Conservation (phyloP, 2,329 filamentous ascomycete genomes). For the Dothideomycetes sp. region DNA sequence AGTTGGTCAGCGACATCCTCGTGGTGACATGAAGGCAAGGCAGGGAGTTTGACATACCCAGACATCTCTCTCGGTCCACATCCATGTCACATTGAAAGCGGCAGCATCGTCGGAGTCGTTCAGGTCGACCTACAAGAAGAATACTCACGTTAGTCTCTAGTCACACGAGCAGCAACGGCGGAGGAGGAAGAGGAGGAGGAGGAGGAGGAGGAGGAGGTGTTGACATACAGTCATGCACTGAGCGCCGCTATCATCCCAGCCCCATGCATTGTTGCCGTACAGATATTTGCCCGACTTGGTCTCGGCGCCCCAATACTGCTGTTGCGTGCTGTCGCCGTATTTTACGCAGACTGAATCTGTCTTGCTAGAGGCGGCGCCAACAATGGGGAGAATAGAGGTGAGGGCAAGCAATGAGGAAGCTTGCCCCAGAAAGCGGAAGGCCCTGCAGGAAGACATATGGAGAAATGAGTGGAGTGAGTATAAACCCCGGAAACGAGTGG, state of each 20-base stretch:
- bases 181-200: not conserved
- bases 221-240: constrained; percentile 12
- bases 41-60: constrained; percentile 7
- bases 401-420: constrained; percentile 9
- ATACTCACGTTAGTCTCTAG: not conserved
- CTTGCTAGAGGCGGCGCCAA: constrained; percentile 2
- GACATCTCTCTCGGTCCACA: constrained; percentile 8
- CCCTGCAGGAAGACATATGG: constrained; percentile 14
- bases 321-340: not conserved
- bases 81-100: constrained; percentile 11
- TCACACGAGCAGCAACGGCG: constrained; percentile 5
- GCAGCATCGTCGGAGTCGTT: constrained; percentile 11
- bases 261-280: constrained; percentile 11
- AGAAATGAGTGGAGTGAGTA: constrained; percentile 12
- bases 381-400: constrained; percentile 1
- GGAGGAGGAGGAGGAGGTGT: not conserved
- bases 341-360: constrained; percentile 3
- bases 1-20: constrained; percentile 5
- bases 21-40: not conserved
- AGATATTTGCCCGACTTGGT: constrained; percentile 11
- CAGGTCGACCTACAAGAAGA: constrained; percentile 5
- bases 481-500: not conserved
- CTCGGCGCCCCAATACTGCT: constrained; percentile 4
- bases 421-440: constrained; percentile 8
- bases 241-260: constrained; percentile 10